Evolutionary conservation across 2,329 filamentous ascomycete genomes (phyloP).

Genomic region (Bipolaris sorokiniana): DNA sequence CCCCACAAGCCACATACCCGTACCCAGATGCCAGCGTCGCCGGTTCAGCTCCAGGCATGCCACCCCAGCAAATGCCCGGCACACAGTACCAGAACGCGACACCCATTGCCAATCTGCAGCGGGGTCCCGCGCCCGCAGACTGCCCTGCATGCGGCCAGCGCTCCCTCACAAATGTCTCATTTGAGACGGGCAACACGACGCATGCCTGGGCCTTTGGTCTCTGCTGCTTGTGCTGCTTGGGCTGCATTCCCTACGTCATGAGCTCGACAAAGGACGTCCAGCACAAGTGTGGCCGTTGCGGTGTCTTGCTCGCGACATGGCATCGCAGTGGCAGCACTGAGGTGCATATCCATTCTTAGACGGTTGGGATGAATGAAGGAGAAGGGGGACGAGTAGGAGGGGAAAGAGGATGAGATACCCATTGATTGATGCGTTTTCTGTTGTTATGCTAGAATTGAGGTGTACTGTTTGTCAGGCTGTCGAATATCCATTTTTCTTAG

Average conservation of each 20-base stretch:
- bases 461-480: background rate
- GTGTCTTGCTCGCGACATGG: conserved; percentile 55
- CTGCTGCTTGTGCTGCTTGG: conserved; percentile 53
- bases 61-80: conserved; percentile 42
- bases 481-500: no score
- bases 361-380: background rate
- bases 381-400: background rate
- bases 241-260: conserved; percentile 59
- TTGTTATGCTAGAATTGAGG: background rate
- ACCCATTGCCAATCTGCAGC: conserved; percentile 40
- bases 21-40: conserved; percentile 12
- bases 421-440: conserved; percentile 1
- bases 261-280: conserved; percentile 56
- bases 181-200: conserved; percentile 49
- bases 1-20: conserved; percentile 30
- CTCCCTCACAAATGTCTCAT: conserved; percentile 46
- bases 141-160: conserved; percentile 56
- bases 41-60: conserved; percentile 38
- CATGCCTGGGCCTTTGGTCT: conserved; percentile 55
- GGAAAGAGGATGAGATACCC: conserved; percentile 21
- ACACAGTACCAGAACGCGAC: conserved; percentile 46
- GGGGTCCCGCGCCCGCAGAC: conserved; percentile 53
- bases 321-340: conserved; percentile 57
- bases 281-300: conserved; percentile 57
- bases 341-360: conserved; percentile 50